phyloP scores from a whole-genome alignment of 139 green algal species.

The Micractinium conductrix region DNA sequence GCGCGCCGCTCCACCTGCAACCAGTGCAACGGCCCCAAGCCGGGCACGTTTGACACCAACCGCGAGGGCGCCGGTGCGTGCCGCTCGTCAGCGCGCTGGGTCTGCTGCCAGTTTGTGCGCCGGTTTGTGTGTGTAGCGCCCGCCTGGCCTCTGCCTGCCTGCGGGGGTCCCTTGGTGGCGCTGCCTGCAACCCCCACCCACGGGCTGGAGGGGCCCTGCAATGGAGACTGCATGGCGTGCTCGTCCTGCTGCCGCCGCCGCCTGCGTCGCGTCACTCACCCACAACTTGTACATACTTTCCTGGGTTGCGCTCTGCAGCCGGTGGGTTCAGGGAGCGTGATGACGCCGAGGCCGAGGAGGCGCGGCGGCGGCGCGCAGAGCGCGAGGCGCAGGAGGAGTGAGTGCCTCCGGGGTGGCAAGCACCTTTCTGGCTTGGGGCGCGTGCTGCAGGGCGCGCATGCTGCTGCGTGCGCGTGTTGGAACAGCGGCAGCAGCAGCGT shows the following conservation, averaged over 20 bases:
- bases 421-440: no score
- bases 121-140: no score
- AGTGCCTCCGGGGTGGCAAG: background rate
- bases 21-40: conserved; percentile 43
- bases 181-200: no score
- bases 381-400: conserved; percentile 30
- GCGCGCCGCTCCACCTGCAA: conserved; percentile 40
- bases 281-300: background rate
- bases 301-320: conserved; percentile 30
- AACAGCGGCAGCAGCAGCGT: no score
- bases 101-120: background rate
- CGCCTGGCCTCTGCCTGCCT: no score
- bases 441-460: no score
- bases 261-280: background rate
- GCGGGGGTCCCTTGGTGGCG: no score
- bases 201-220: no score
- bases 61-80: conserved; percentile 54
- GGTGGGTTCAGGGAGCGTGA: conserved; percentile 83
- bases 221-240: background rate
- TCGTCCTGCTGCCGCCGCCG: background rate
- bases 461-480: no score
- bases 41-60: conserved; percentile 58
- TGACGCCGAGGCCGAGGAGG: conserved; percentile 74
- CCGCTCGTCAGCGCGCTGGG: background rate
- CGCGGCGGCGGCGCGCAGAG: conserved; percentile 61